Evolutionary conservation across 495 filamentous ascomycete genomes (phyloP).

Genomic region (Hypoxylon lienhwacheense): DNA sequence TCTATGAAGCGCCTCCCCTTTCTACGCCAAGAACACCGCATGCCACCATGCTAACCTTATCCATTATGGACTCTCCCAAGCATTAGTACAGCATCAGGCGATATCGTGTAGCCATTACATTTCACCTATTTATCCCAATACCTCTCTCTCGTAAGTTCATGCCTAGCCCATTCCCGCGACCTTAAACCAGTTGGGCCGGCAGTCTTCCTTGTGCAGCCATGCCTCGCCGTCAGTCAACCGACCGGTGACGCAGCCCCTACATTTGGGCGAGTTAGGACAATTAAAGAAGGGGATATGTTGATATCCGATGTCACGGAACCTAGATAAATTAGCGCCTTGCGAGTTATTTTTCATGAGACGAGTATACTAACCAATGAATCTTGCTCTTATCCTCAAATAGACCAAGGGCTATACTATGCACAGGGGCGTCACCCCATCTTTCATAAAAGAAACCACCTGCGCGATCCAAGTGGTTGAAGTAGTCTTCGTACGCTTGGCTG

Average conservation of each 20-base stretch:
- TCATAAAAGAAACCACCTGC: slow-evolving; percentile 99
- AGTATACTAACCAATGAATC: slow-evolving; percentile 82
- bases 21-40: slow-evolving; percentile 34
- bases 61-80: slow-evolving; percentile 26
- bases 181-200: slow-evolving; percentile 95
- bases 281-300: slow-evolving; percentile 99
- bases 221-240: slow-evolving; percentile 84
- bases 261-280: slow-evolving; percentile 95
- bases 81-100: slow-evolving; percentile 32
- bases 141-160: neutral
- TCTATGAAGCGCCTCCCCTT: slow-evolving; percentile 30
- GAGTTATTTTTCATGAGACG: slow-evolving; percentile 13
- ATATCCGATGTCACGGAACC: slow-evolving; percentile 99
- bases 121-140: slow-evolving; percentile 20
- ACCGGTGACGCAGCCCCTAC: slow-evolving; percentile 82
- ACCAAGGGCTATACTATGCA: slow-evolving; percentile 93
- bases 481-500: slow-evolving; percentile 85
- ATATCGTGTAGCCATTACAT: slow-evolving; percentile 27
- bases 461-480: slow-evolving; percentile 93
- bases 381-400: slow-evolving; percentile 87
- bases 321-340: slow-evolving; percentile 42
- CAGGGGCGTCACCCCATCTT: slow-evolving; percentile 97
- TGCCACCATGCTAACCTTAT: slow-evolving; percentile 32
- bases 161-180: slow-evolving; percentile 76
- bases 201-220: slow-evolving; percentile 88